phyloP scores from a whole-genome alignment of 1,139 yeast species.

The Yamadazyma taylorii region DNA sequence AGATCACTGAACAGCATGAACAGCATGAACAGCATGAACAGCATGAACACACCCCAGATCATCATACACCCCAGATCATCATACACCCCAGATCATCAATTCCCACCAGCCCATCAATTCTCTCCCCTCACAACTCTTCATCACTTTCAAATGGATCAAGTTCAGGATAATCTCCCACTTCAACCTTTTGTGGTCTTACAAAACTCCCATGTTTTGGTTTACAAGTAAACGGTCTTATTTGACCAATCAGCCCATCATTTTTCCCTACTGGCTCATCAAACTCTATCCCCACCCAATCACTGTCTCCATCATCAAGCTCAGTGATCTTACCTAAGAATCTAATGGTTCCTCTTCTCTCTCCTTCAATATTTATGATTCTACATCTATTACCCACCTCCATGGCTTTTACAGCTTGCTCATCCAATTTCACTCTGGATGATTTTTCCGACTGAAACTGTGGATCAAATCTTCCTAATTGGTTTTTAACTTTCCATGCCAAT shows the following conservation, averaged over 20 bases:
- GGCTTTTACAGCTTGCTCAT: constrained; percentile 16
- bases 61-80: no score
- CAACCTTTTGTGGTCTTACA: constrained; percentile 49
- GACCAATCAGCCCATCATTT: constrained; percentile 42
- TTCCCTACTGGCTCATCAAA: constrained; percentile 52
- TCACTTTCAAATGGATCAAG: constrained; percentile 40
- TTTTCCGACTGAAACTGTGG: constrained; percentile 44
- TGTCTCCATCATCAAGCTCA: constrained; percentile 50
- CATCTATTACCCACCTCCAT: constrained; percentile 39
- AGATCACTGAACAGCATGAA: background rate
- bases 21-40: no score
- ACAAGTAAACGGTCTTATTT: constrained; percentile 34
- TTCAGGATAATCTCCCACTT: constrained; percentile 55
- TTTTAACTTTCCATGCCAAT: constrained; percentile 69
- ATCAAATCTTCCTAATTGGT: constrained; percentile 71
- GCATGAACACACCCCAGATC: no score
- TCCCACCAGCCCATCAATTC: no score
- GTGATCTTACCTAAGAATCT: constrained; percentile 67
- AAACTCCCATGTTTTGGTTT: constrained; percentile 49
- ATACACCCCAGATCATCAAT: no score
- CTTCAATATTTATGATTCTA: constrained; percentile 42
- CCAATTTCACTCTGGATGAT: constrained; percentile 17
- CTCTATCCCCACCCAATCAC: constrained; percentile 49
- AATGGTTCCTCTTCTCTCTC: constrained; percentile 68
- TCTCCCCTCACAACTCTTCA: constrained; percentile 25